Evolutionary conservation across 2,329 filamentous ascomycete genomes (phyloP), one percentile per base, ranked within the genome.

Genomic region (Fusarium neocosmosporiellum): DNA sequence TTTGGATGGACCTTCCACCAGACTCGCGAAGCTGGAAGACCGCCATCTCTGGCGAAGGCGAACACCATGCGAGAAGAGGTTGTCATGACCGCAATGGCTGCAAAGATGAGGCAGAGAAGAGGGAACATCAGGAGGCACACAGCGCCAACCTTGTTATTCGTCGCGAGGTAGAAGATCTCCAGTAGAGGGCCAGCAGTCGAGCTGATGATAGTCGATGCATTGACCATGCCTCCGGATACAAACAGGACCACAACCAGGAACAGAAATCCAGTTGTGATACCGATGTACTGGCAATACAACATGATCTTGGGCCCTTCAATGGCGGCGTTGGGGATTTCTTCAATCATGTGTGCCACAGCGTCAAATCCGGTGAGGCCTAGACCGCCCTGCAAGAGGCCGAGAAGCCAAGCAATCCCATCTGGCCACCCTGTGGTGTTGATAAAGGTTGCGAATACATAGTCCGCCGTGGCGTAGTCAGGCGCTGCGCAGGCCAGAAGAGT

Each of bases 81-180:
- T 1, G 90, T 91, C 89, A 92, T 89, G 74, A 92, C 88, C 5
- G 86, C 86, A 5, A 86, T 90, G 4, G 87, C 88, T 2, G 90
- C 90, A 76, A 93, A 92, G 3, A 91, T 81, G 58, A 92, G 84
- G 75, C 91, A 92, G 3, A 91, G 75, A 2, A 92, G 81, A 0
- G 90, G 90, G 62, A 92, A 92, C 83, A 93, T 90, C n/a, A 92
- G 83, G 20, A 93, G 83, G 66, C 90, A 92, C 1, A 89, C 86
- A 6, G 90, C 87, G 5, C 90, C 91, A 9, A 88, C 89, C 57
- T 87, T 87, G 81, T 81, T 93, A 27, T 83, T 79, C 0, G 91
- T 93, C 1, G 91, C 90, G 55, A 91, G 85, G 74, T 88, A 87
- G 58, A 93, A 83, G 61, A 92, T 92, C 67, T 90, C 86, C 3